Evolutionary conservation across 2,329 filamentous ascomycete genomes (phyloP).

Genomic region (Penicillium oxalicum): DNA sequence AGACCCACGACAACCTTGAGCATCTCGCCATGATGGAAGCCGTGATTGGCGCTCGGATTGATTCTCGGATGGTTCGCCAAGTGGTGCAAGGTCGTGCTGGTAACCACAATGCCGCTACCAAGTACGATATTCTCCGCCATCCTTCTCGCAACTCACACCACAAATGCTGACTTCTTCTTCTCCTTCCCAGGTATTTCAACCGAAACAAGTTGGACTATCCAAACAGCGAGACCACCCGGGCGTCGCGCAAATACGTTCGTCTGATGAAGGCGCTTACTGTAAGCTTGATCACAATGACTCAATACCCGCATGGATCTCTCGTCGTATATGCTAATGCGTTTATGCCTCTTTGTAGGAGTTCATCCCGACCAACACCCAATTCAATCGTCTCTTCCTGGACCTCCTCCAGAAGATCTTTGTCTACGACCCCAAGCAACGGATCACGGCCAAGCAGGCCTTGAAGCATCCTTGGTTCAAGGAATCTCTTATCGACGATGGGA

Average conservation of each 20-base stretch:
- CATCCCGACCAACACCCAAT: slow-evolving; percentile 53
- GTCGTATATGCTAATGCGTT: slow-evolving; percentile 15
- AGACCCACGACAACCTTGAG: slow-evolving; percentile 63
- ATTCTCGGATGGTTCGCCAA: slow-evolving; percentile 49
- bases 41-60: slow-evolving; percentile 53
- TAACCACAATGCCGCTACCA: slow-evolving; percentile 49
- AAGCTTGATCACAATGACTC: slow-evolving; percentile 22
- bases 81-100: slow-evolving; percentile 46
- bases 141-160: slow-evolving; percentile 21
- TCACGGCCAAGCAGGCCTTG: slow-evolving; percentile 59
- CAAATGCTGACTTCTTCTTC: slow-evolving; percentile 13
- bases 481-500: slow-evolving; percentile 58
- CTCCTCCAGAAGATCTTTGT: slow-evolving; percentile 59
- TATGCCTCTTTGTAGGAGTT: slow-evolving; percentile 47
- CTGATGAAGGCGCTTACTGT: slow-evolving; percentile 61
- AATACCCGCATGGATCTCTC: background rate
- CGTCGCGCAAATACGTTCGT: slow-evolving; percentile 60
- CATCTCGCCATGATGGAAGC: slow-evolving; percentile 66
- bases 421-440: slow-evolving; percentile 60
- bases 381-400: slow-evolving; percentile 60
- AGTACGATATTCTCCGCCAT: slow-evolving; percentile 41
- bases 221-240: slow-evolving; percentile 56
- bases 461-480: slow-evolving; percentile 64
- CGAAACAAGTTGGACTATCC: slow-evolving; percentile 57
- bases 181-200: slow-evolving; percentile 46